These are phyloP conservation scores for Serendipita sp. DNA, from an alignment of 768 basidiomycete genomes.

Conservation along the genomic window DNA sequence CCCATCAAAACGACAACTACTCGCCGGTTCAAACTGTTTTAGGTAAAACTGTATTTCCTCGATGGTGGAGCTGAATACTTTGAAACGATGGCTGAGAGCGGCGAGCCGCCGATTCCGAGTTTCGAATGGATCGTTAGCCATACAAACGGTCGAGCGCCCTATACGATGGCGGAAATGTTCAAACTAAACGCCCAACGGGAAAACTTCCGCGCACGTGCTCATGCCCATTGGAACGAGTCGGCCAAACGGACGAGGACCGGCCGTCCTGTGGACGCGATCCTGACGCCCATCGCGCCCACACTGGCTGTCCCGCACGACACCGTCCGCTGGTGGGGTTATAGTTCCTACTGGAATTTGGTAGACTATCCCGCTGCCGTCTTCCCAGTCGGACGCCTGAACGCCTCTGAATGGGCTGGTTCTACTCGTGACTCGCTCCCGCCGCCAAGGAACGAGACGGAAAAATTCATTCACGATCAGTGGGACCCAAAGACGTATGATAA, in stretches of 20 bases:
- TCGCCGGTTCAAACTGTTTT: background rate
- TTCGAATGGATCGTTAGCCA: slow-evolving; percentile 30
- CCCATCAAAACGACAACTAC: background rate
- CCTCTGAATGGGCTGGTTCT: slow-evolving; percentile 15
- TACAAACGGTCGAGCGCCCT: slow-evolving; percentile 24
- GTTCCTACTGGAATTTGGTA: slow-evolving; percentile 37
- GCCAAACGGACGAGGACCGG: slow-evolving; percentile 24
- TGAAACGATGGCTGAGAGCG: slow-evolving; percentile 20
- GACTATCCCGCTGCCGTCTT: slow-evolving; percentile 35
- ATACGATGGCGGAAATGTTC: slow-evolving; percentile 29
- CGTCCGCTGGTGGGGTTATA: slow-evolving; percentile 36
- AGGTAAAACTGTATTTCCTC: slow-evolving; percentile 34
- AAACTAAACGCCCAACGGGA: slow-evolving; percentile 31
- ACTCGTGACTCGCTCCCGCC: background rate
- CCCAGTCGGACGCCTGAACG: slow-evolving; percentile 27
- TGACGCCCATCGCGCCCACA: slow-evolving; percentile 32
- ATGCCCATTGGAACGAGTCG: slow-evolving; percentile 33
- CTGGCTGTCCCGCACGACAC: slow-evolving; percentile 34
- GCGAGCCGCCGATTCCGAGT: slow-evolving; percentile 28
- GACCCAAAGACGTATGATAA: slow-evolving; percentile 27
- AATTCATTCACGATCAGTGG: slow-evolving; percentile 26
- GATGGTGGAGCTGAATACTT: slow-evolving; percentile 34
- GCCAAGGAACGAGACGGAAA: slow-evolving; percentile 25
- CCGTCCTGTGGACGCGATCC: slow-evolving; percentile 32
- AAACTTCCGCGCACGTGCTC: slow-evolving; percentile 24